Conservation (phyloP, 148 eudicot species). For the Rhododendron williamsianum region DNA sequence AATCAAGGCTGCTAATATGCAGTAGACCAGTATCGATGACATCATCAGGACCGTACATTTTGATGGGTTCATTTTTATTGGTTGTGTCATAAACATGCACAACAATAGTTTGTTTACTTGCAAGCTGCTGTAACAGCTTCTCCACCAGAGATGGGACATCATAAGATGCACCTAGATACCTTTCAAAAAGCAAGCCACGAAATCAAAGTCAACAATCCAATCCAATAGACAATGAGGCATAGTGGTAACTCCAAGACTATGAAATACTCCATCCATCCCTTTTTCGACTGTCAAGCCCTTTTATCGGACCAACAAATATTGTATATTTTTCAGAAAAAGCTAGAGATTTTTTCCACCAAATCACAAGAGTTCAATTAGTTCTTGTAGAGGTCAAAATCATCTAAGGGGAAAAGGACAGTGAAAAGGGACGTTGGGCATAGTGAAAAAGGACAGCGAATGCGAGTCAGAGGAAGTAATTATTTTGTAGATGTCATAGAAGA, state of each 20-base stretch:
- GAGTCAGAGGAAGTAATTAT: neutral
- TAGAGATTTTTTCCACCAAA: neutral
- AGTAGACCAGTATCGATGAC: slow-evolving; percentile 55
- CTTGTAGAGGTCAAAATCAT: neutral
- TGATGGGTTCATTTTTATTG: slow-evolving; percentile 43
- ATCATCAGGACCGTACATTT: slow-evolving; percentile 71
- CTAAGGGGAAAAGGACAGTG: neutral
- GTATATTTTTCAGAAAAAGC: neutral
- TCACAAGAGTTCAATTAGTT: neutral
- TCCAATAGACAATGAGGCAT: neutral
- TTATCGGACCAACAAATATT: neutral
- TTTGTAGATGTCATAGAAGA: neutral
- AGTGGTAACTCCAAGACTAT: neutral
- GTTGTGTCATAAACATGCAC: slow-evolving; percentile 92
- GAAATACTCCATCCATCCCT: neutral
- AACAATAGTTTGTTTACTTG: slow-evolving; percentile 82
- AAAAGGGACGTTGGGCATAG: neutral
- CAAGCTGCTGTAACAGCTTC: slow-evolving; percentile 91
- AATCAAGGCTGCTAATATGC: slow-evolving; percentile 69
- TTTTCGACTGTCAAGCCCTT: neutral
- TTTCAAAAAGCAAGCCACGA: slow-evolving; percentile 13
- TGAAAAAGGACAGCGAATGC: neutral
- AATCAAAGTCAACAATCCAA: neutral
- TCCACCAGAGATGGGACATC: slow-evolving; percentile 88
- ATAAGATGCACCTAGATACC: slow-evolving; percentile 92